Evolutionary conservation across 345 rosid species (phyloP), one percentile per base, ranked within the genome.

Genomic region (Anastatica hierochuntica): DNA sequence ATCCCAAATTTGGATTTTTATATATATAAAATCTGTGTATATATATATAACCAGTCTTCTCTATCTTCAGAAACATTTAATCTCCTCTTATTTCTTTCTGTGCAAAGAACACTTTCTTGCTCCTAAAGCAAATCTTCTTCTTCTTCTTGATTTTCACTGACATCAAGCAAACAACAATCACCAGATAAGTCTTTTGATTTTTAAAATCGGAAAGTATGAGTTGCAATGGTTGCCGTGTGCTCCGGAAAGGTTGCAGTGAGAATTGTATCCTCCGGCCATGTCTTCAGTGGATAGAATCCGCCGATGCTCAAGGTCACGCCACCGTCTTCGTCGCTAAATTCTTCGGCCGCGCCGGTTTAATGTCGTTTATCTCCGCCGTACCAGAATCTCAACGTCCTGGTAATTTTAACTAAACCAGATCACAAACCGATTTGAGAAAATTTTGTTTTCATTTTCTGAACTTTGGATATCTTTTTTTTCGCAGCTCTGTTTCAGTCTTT

Each of bases 171-270:
- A 10, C 17, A 14, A 29, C 7, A 14, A 16, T 29, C 33, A 1
- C 2, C 10, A 1, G 8, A 26, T 10, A 0, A 3, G 27, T 14
- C n/a, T 19, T 27, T n/a, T 1, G n/a, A 27, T 8, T 8, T 5
- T 11, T 24, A 24, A 24, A 42, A 33, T 23, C 31, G 6, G 39
- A 38, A 16, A 60, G 29, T 14, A 90, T 92, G 98, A 92, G 98
- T 39, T 92, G 98, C 85, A 92, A 84, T 77, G 98, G 98, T 0
- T 92, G 96, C 72, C 72, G 96, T 62, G 98, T 92, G 20, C 72
- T 92, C 10, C 85, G 98, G 12, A 92, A 92, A 63, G 98, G 98
- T 2, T 92, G 98, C 80, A 85, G 98, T 48, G 98, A 92, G 62
- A 72, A 75, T 9, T 92, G 98, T 60, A 75, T 92, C 34, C 66